Evolutionary conservation across 1,284 basidiomycete species (phyloP).

Genomic region (Rhodotorula sp.): DNA sequence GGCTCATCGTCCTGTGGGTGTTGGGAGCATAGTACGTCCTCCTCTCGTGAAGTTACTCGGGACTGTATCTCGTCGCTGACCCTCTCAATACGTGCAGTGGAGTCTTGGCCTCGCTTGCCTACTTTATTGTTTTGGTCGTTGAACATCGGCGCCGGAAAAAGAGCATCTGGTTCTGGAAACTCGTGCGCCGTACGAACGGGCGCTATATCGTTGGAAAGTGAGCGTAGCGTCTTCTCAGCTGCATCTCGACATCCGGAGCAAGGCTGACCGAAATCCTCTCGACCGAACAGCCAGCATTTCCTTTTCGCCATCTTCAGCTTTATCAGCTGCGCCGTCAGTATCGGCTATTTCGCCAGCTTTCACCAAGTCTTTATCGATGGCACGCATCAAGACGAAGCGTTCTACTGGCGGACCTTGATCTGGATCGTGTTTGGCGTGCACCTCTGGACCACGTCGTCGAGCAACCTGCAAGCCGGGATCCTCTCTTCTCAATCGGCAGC

Average conservation of each 20-base stretch:
- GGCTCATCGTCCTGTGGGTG: conserved; percentile 16
- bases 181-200: conserved; percentile 17
- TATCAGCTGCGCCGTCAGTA: conserved; percentile 9
- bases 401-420: conserved; percentile 21
- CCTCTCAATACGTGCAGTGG: neutral
- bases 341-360: conserved; percentile 17
- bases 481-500: conserved; percentile 12
- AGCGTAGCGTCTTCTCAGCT: neutral
- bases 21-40: conserved; percentile 18
- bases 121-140: neutral
- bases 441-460: conserved; percentile 18
- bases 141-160: conserved; percentile 20
- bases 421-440: conserved; percentile 11
- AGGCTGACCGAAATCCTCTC: neutral
- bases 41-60: too few relatives aligned
- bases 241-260: too few relatives aligned
- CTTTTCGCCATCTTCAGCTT: conserved; percentile 19
- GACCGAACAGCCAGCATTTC: conserved; percentile 18
- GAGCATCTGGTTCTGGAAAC: conserved; percentile 16
- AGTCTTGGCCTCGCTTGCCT: conserved; percentile 2
- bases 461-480: conserved; percentile 19
- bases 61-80: neutral
- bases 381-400: conserved; percentile 1
- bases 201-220: conserved; percentile 28
- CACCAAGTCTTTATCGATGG: conserved; percentile 4